phyloP scores from a whole-genome alignment of 441 rosid genomes.

The Geranium incanum region DNA sequence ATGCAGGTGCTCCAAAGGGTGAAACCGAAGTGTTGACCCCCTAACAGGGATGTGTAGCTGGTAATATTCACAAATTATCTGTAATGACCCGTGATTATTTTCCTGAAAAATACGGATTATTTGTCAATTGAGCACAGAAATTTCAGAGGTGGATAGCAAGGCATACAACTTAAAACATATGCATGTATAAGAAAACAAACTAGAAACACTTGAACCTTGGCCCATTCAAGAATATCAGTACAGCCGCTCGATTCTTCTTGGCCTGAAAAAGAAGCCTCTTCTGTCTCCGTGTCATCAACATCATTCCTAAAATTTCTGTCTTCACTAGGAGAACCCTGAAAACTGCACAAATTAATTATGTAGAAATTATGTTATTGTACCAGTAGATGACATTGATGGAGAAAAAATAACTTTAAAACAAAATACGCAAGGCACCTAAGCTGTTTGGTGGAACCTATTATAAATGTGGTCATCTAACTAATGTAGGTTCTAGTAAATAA shows the following conservation, averaged over 20 bases:
- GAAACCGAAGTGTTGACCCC: constrained; percentile 71
- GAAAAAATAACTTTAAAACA: not conserved
- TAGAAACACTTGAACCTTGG: constrained; percentile 52
- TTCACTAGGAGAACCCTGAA: constrained; percentile 72
- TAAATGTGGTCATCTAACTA: not conserved
- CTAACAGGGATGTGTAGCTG: constrained; percentile 52
- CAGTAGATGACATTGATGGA: no score
- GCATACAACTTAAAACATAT: not conserved
- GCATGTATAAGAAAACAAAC: constrained; percentile 8
- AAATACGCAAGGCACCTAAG: not conserved
- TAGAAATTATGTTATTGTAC: not conserved
- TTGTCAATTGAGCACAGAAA: no score
- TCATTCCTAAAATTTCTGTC: constrained; percentile 55
- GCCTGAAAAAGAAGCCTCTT: constrained; percentile 80
- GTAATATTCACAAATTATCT: constrained; percentile 76
- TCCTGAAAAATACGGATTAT: no score
- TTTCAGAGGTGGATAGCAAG: not conserved
- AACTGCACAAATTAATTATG: constrained; percentile 40
- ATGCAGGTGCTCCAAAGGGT: constrained; percentile 88
- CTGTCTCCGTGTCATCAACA: constrained; percentile 66
- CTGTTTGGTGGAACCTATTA: not conserved
- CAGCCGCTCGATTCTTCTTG: constrained; percentile 65
- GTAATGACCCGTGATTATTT: constrained; percentile 71
- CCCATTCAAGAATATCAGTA: constrained; percentile 82
- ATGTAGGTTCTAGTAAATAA: not conserved